phyloP scores from a whole-genome alignment of 352 stramenopile species.

The Globisporangium cylindrosporum region DNA sequence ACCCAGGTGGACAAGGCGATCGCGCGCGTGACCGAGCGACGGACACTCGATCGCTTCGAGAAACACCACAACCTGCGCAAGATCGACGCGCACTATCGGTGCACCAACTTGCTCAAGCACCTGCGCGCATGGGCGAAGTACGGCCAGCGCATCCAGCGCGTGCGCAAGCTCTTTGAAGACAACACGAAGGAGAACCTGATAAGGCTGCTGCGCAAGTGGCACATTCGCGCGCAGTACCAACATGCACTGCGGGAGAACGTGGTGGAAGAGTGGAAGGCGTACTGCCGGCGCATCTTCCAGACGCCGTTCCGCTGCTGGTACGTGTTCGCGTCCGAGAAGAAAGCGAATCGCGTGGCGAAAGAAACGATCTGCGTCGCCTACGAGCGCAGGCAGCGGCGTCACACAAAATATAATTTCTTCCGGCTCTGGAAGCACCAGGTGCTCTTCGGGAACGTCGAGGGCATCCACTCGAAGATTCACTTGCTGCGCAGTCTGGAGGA shows the following conservation, averaged over 20 bases:
- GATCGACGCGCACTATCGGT: constrained; percentile 64
- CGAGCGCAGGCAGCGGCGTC: constrained; percentile 49
- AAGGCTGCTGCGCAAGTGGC: constrained; percentile 45
- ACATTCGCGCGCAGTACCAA: constrained; percentile 55
- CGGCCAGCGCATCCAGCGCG: constrained; percentile 46
- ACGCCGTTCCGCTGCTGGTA: constrained; percentile 77
- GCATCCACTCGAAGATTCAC: constrained; percentile 61
- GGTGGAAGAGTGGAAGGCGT: constrained; percentile 60
- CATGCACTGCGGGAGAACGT: constrained; percentile 39
- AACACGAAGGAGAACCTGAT: constrained; percentile 44
- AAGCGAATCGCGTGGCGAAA: constrained; percentile 40
- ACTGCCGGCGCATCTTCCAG: constrained; percentile 59
- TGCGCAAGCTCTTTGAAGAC: constrained; percentile 63
- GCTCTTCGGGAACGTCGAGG: constrained; percentile 67
- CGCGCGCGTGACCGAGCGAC: constrained; percentile 38
- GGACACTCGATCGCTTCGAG: constrained; percentile 65
- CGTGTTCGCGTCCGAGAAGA: constrained; percentile 36
- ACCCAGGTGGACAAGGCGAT: constrained; percentile 63
- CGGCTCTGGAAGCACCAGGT: constrained; percentile 78
- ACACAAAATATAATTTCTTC: constrained; percentile 80
- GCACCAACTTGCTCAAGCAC: constrained; percentile 48
- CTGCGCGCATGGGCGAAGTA: constrained; percentile 51
- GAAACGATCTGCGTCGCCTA: constrained; percentile 71
- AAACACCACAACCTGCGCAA: constrained; percentile 67
- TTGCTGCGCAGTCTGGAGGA: constrained; percentile 67